Percentiles rank a stretch among this genome's conserved stretches.
Conservation (phyloP, 1,139 yeast genomes). For the Geotrichum bryndzae region DNA sequence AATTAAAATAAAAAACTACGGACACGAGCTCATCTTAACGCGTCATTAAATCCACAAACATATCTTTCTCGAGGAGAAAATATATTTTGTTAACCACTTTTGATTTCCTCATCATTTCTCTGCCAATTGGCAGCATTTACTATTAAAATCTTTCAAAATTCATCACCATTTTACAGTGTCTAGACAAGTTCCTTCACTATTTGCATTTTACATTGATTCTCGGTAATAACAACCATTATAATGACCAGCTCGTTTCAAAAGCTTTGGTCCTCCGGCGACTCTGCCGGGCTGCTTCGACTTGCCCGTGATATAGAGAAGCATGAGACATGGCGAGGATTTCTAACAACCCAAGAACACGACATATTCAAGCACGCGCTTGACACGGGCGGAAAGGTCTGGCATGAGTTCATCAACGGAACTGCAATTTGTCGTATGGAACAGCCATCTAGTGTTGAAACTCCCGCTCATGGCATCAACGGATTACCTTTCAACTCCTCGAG, state of each 20-base stretch:
- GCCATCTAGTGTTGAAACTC: constrained; percentile 2
- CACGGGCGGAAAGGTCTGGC: constrained; percentile 35
- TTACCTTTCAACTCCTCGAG: constrained; percentile 8
- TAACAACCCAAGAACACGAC: constrained; percentile 37
- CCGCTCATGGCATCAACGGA: background rate
- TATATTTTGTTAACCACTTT: background rate
- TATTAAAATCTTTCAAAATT: background rate
- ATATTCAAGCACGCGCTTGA: constrained; percentile 33
- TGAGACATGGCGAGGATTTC: constrained; percentile 38
- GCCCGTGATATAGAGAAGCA: constrained; percentile 37
- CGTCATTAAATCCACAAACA: background rate
- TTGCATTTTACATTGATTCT: background rate
- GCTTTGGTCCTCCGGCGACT: constrained; percentile 36
- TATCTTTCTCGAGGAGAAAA: background rate
- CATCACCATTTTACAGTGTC: background rate
- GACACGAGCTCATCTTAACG: background rate
- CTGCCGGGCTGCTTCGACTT: constrained; percentile 32
- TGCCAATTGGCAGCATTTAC: background rate
- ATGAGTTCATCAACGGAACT: constrained; percentile 32
- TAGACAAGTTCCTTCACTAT: background rate
- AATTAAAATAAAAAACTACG: background rate
- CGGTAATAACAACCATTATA: background rate
- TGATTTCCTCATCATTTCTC: background rate
- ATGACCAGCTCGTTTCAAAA: constrained; percentile 15
- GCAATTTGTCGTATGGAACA: constrained; percentile 27